Evolutionary conservation across 2,329 filamentous ascomycete species (phyloP).

Genomic region (Diaporthe amygdali): DNA sequence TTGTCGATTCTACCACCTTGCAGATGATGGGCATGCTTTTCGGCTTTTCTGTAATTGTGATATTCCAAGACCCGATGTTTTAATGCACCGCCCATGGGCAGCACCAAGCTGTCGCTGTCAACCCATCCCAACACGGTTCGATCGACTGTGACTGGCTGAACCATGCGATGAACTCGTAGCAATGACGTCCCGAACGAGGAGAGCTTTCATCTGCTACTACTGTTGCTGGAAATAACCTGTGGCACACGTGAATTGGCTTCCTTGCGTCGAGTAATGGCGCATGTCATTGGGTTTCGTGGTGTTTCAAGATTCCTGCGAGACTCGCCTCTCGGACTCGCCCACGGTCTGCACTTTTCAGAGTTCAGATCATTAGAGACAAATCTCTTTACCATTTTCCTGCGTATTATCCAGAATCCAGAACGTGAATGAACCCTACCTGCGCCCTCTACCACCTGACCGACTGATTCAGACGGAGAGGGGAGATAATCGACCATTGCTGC

Average conservation of each 20-base stretch:
- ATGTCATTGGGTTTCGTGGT: not conserved
- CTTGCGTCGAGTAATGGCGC: not conserved
- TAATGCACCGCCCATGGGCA: not conserved
- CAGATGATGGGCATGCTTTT: not conserved
- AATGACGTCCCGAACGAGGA: not conserved
- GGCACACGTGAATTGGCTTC: not conserved
- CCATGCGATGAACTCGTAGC: not conserved
- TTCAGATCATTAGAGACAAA: slow-evolving; percentile 1
- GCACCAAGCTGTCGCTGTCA: slow-evolving; percentile 1
- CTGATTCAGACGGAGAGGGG: not conserved
- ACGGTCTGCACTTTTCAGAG: not conserved
- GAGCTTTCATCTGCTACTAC: not conserved
- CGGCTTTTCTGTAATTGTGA: not conserved
- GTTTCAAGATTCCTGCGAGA: not conserved
- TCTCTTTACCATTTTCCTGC: not conserved
- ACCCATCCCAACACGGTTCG: not conserved
- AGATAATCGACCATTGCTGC: not conserved
- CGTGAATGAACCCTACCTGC: not conserved
- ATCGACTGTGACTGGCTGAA: not conserved
- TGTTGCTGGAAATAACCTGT: not conserved
- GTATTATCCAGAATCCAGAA: not conserved
- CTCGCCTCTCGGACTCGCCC: not conserved
- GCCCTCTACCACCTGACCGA: not conserved
- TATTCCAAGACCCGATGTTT: slow-evolving; percentile 6
- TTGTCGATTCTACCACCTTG: not conserved